Percentiles rank a stretch among this genome's conserved stretches.
These are phyloP conservation scores for Kodamaea hsintzibuensis DNA, from an alignment of 805 yeast genomes.

Conservation along the genomic window DNA sequence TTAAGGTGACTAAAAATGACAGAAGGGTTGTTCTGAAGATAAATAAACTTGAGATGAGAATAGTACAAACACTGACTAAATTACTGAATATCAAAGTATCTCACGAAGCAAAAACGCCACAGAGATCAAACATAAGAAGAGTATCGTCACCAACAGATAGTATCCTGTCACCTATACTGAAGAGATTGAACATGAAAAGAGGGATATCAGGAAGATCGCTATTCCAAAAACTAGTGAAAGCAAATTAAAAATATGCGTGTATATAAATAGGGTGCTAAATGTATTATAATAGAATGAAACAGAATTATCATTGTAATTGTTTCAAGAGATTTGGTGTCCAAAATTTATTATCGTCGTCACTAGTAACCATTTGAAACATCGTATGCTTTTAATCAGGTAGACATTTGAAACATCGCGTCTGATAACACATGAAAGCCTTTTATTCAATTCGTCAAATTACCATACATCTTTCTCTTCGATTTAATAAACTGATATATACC, in stretches of 20 bases:
- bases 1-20: not conserved
- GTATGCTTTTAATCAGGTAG: too few species aligned
- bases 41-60: not conserved
- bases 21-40: not conserved
- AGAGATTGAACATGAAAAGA: not conserved
- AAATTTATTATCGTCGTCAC: too few species aligned
- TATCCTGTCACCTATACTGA: not conserved
- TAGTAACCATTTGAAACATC: too few species aligned
- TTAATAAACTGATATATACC: not conserved
- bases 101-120: not conserved
- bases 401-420: not conserved
- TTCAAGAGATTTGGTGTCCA: too few species aligned
- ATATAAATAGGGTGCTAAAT: not conserved
- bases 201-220: not conserved
- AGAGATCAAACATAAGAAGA: not conserved
- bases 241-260: not conserved
- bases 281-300: not conserved
- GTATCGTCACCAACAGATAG: not conserved
- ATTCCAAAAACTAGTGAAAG: not conserved
- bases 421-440: not conserved
- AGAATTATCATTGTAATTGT: too few species aligned
- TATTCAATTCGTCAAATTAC: not conserved
- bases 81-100: not conserved
- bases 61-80: not conserved
- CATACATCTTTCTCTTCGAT: not conserved